phyloP scores from a whole-genome alignment of 2,329 filamentous ascomycete genomes.

The Albifimbria verrucaria region DNA sequence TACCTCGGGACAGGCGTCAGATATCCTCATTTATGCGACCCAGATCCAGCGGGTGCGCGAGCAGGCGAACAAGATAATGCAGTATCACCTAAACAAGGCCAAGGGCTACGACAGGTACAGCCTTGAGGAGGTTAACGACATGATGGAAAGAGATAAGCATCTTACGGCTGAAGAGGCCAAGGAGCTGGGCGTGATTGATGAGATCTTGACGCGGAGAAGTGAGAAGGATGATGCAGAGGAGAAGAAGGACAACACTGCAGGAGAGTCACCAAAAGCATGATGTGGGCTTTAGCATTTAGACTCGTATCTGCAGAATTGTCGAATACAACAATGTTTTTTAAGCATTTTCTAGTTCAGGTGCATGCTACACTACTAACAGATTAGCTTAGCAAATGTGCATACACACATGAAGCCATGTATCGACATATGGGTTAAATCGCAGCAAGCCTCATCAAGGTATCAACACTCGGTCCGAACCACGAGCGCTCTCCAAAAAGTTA shows the following conservation, averaged over 20 bases:
- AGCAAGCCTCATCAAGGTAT: too few species aligned
- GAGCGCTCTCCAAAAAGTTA: too few species aligned
- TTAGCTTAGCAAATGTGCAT: too few species aligned
- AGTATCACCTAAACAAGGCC: conserved; percentile 75
- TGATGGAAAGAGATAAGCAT: conserved; percentile 98
- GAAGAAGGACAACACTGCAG: conserved; percentile 13
- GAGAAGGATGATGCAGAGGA: conserved; percentile 33
- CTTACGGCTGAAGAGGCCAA: conserved; percentile 84
- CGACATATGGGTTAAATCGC: too few species aligned
- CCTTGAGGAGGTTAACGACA: conserved; percentile 79
- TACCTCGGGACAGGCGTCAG: conserved; percentile 62
- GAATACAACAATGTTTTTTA: too few species aligned
- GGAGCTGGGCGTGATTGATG: conserved; percentile 87
- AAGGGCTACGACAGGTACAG: conserved; percentile 73
- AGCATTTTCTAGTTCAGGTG: too few species aligned
- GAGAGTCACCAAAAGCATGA: neutral
- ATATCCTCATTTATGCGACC: conserved; percentile 96
- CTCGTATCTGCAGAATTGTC: too few species aligned
- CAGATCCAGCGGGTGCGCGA: conserved; percentile 86
- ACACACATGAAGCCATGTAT: too few species aligned
- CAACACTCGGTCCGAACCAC: too few species aligned
- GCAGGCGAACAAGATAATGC: conserved; percentile 88
- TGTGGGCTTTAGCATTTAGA: neutral
- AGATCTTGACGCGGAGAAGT: conserved; percentile 70
- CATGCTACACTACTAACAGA: too few species aligned